Conservation (phyloP, 139 green algal genomes). For the Desmodesmus armatus region DNA sequence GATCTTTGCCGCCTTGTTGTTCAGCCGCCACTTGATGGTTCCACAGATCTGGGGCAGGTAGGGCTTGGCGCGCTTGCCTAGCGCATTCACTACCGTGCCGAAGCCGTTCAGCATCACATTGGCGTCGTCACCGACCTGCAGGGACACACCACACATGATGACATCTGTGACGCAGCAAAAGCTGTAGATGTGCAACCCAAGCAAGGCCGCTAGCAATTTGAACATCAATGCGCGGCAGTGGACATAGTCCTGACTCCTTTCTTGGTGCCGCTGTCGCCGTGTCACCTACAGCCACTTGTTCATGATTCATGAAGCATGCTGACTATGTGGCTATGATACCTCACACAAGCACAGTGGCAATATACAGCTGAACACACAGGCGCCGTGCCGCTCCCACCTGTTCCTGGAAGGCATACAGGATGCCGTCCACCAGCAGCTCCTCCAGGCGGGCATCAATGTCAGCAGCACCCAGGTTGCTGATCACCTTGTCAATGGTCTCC, state of each 20-base stretch:
- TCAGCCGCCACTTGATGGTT: conserved; percentile 99
- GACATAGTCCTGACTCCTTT: too few relatives aligned
- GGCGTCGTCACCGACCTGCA: conserved; percentile 82
- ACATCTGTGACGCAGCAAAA: too few relatives aligned
- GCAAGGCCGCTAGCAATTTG: too few relatives aligned
- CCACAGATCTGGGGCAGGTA: conserved; percentile 99
- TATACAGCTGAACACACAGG: too few relatives aligned
- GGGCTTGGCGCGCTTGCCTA: conserved; percentile 92
- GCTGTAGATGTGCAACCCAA: too few relatives aligned
- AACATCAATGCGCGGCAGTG: too few relatives aligned
- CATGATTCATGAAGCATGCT: too few relatives aligned
- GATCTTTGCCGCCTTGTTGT: conserved; percentile 98
- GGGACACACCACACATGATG: too few relatives aligned
- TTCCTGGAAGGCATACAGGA: conserved; percentile 99
- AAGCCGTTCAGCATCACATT: conserved; percentile 98
- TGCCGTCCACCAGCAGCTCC: conserved; percentile 98
- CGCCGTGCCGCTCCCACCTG: conserved; percentile 69
- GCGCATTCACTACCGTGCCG: conserved; percentile 94
- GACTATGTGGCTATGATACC: too few relatives aligned
- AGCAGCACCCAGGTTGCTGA: conserved; percentile 87
- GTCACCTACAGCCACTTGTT: too few relatives aligned
- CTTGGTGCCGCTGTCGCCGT: too few relatives aligned
- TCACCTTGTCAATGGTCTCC: conserved; percentile 96
- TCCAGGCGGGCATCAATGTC: conserved; percentile 97
- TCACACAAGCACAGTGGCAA: too few relatives aligned